phyloP scores from a whole-genome alignment of 1,284 basidiomycete species.

The Stygiomarasmius scandens region DNA sequence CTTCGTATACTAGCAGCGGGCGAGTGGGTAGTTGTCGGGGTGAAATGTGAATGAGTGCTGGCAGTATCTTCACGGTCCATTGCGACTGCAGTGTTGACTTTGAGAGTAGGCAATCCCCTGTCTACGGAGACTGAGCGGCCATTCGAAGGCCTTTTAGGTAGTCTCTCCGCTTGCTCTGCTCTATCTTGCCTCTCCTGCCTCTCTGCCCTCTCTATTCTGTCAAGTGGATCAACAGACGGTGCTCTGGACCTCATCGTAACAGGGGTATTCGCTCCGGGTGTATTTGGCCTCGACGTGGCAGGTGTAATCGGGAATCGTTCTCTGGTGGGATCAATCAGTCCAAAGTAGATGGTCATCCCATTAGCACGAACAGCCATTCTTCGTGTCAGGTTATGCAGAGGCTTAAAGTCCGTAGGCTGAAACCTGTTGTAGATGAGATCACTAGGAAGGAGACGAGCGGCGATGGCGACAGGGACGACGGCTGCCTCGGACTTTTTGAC shows the following conservation, averaged over 20 bases:
- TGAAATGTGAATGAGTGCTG: neutral
- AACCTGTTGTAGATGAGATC: conserved; percentile 71
- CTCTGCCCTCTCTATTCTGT: neutral
- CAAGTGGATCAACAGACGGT: conserved; percentile 2
- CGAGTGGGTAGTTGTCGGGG: neutral
- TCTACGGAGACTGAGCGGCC: conserved; percentile 19
- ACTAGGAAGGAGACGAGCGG: conserved; percentile 57
- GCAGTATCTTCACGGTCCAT: neutral
- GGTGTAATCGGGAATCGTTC: conserved; percentile 62
- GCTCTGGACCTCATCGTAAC: conserved; percentile 19
- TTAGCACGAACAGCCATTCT: conserved; percentile 61
- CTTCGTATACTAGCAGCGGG: neutral
- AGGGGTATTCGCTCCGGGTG: conserved; percentile 37
- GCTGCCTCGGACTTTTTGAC: conserved; percentile 57
- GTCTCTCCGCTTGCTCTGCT: neutral
- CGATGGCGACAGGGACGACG: conserved; percentile 55
- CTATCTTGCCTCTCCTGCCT: neutral
- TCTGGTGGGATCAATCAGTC: conserved; percentile 59
- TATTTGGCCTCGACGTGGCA: conserved; percentile 40
- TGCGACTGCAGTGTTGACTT: neutral
- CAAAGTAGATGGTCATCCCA: conserved; percentile 69
- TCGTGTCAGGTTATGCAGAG: conserved; percentile 53
- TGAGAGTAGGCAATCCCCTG: neutral
- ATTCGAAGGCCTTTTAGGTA: neutral
- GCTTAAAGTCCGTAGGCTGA: conserved; percentile 59